Evolutionary conservation across 139 green algal genomes (phyloP).

Genomic region (Nannochloris sp.): DNA sequence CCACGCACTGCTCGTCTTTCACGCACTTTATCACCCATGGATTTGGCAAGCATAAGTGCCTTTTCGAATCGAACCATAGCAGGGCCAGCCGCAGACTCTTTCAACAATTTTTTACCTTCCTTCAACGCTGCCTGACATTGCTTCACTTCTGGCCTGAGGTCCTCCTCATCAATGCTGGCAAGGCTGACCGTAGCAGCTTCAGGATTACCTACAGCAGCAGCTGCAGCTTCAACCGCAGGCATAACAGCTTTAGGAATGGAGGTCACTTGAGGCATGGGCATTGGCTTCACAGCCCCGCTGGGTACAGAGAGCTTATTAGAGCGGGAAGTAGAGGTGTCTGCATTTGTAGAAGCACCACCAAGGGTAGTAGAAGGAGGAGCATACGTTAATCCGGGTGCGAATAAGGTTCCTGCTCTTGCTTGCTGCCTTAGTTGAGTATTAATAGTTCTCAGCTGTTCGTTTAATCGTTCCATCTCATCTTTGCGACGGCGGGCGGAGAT

Average conservation of each 20-base stretch:
- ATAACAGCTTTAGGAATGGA: not conserved
- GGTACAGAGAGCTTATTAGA: not conserved
- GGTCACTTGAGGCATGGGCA: not conserved
- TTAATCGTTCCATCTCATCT: conserved; percentile 80
- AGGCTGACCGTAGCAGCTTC: conserved; percentile 20
- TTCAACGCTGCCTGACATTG: conserved; percentile 61
- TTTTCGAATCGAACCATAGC: conserved; percentile 92
- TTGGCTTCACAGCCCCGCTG: not conserved
- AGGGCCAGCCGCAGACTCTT: conserved; percentile 63
- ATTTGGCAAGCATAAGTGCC: conserved; percentile 79
- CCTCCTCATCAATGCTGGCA: conserved; percentile 70
- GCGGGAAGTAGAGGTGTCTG: not conserved
- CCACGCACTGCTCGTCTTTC: conserved; percentile 80
- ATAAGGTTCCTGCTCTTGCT: conserved; percentile 75
- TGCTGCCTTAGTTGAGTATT: conserved; percentile 85
- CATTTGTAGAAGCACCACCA: not conserved
- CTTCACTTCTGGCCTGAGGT: conserved; percentile 53
- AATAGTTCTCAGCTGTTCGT: conserved; percentile 87
- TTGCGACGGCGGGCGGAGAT: conserved; percentile 72
- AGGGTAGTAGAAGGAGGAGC: conserved; percentile 22
- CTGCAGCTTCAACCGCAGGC: not conserved
- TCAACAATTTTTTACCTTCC: conserved; percentile 82
- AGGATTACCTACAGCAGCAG: not conserved
- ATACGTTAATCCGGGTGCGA: conserved; percentile 74
- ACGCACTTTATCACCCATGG: conserved; percentile 58